Percentiles rank a stretch among this genome's conserved stretches.
Conservation (phyloP, 805 yeast genomes). For the Kodamaea kaohsiungensis region DNA sequence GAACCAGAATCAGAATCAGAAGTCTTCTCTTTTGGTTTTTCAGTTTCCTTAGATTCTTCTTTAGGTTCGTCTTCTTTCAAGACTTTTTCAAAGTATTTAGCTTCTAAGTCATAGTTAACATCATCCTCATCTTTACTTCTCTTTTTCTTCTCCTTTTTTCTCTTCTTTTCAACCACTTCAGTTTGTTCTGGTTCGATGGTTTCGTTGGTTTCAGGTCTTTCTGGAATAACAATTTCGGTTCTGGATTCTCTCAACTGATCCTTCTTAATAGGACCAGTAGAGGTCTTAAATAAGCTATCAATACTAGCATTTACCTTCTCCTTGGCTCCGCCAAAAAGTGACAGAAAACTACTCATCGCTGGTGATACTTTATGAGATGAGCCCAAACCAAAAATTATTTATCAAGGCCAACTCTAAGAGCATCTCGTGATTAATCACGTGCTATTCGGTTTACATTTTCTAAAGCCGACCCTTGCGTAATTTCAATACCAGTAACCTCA, state of each 20-base stretch:
- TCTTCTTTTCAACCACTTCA: slow-evolving; percentile 19
- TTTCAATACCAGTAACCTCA: neutral
- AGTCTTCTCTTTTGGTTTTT: slow-evolving; percentile 11
- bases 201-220: neutral
- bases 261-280: slow-evolving; percentile 51
- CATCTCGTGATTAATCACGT: too few relatives aligned
- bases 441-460: too few relatives aligned
- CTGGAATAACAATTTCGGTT: slow-evolving; percentile 30
- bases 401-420: neutral
- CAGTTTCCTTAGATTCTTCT: slow-evolving; percentile 10
- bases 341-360: slow-evolving; percentile 36
- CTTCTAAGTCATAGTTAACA: slow-evolving; percentile 54
- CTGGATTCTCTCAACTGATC: slow-evolving; percentile 26
- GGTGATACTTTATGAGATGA: slow-evolving; percentile 6
- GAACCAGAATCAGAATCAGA: slow-evolving; percentile 10
- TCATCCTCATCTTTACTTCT: slow-evolving; percentile 29
- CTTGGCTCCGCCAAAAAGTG: slow-evolving; percentile 31
- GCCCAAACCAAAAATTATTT: slow-evolving; percentile 6
- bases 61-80: slow-evolving; percentile 35
- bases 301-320: slow-evolving; percentile 15
- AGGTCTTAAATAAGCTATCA: slow-evolving; percentile 33
- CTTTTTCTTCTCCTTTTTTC: slow-evolving; percentile 21
- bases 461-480: neutral
- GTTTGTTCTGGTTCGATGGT: slow-evolving; percentile 13
- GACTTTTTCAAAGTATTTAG: slow-evolving; percentile 52